Conservation (phyloP, 2,329 filamentous ascomycete species). For the Juglanconis oblonga region DNA sequence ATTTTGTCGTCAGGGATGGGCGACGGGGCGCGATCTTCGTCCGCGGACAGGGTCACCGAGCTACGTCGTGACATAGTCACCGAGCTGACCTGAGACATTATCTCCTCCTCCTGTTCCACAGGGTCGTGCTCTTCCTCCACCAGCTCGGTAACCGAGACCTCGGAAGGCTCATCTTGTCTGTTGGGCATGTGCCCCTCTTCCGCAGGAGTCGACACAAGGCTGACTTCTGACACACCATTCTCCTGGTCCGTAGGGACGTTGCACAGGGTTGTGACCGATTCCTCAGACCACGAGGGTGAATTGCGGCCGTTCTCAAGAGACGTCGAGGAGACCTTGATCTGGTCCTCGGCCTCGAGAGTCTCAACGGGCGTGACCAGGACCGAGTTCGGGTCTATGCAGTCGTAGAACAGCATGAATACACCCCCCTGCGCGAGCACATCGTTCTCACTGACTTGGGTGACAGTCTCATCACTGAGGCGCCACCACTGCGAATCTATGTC, state of each 20-base stretch:
- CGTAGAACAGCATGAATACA: slow-evolving; percentile 98
- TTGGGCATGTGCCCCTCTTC: not conserved
- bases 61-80: not conserved
- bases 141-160: not conserved
- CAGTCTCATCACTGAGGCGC: slow-evolving; percentile 85
- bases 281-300: slow-evolving; percentile 6
- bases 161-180: not conserved
- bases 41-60: not conserved
- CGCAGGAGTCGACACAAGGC: not conserved
- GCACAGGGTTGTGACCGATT: slow-evolving; percentile 6
- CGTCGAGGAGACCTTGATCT: not conserved
- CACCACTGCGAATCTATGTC: slow-evolving; percentile 67
- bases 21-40: not conserved
- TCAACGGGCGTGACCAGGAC: slow-evolving; percentile 32
- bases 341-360: not conserved
- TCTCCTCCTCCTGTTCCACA: not conserved
- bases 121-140: not conserved
- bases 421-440: slow-evolving; percentile 72
- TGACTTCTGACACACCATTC: not conserved
- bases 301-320: not conserved
- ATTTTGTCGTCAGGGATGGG: not conserved
- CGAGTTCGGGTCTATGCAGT: slow-evolving; percentile 59
- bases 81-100: not conserved
- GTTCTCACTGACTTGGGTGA: slow-evolving; percentile 69
- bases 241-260: slow-evolving; percentile 2